A percentile compares a stretch with the other conserved stretches of the same genome.
Conservation (phyloP, 257 asterid species). For the Jacaranda copaia region DNA sequence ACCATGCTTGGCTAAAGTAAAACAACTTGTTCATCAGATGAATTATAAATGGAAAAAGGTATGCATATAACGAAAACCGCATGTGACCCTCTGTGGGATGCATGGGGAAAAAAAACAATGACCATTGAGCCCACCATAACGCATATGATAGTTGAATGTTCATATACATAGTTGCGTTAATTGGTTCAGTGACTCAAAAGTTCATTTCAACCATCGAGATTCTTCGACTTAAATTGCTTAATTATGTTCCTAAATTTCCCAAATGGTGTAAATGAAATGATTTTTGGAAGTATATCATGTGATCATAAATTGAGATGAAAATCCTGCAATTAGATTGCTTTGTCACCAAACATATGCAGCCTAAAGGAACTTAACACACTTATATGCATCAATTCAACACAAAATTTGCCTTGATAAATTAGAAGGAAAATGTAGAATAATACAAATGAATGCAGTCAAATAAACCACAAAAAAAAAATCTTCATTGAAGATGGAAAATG, state of each 20-base stretch:
- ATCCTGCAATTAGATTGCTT: constrained; percentile 1
- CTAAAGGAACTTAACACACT: background rate
- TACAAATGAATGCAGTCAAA: background rate
- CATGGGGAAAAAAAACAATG: background rate
- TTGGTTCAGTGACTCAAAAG: background rate
- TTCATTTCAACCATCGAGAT: constrained; percentile 1
- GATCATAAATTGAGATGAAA: background rate
- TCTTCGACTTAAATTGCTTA: background rate
- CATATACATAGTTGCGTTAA: background rate
- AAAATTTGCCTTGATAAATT: background rate
- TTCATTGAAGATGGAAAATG: no score
- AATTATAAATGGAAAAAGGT: background rate
- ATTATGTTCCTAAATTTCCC: constrained; percentile 9
- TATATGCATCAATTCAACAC: constrained; percentile 15
- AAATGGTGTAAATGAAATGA: background rate
- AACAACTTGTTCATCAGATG: background rate
- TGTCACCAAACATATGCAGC: background rate
- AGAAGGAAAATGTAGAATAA: background rate
- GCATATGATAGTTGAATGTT: background rate
- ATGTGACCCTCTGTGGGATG: constrained; percentile 4
- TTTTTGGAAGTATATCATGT: no score
- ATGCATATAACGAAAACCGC: background rate
- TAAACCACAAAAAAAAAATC: background rate
- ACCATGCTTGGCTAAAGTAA: background rate
- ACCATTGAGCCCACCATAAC: background rate